Percentiles rank a stretch among this genome's conserved stretches.
These are phyloP conservation scores for Dillenia turbinata DNA, from an alignment of 164 flowering plant species.

Conservation along the genomic window DNA sequence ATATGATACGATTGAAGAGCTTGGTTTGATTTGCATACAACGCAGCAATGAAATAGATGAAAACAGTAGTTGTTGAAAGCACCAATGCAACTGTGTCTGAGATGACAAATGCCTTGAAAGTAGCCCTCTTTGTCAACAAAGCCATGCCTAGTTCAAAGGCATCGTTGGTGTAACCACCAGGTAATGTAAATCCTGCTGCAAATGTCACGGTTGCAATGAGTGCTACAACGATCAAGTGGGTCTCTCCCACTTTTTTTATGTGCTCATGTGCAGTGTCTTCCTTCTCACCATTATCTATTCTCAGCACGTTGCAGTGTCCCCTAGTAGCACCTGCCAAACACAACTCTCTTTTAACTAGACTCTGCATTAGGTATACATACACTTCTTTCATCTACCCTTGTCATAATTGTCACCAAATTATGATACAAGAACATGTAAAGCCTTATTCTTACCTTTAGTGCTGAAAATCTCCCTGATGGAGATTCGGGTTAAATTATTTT, in stretches of 20 bases:
- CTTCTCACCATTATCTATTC: too few relatives aligned
- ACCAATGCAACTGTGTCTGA: slow-evolving; percentile 4
- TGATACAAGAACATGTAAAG: too few relatives aligned
- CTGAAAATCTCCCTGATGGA: too few relatives aligned
- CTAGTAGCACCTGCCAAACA: too few relatives aligned
- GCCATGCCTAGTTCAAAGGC: slow-evolving; percentile 5
- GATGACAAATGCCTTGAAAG: slow-evolving; percentile 3
- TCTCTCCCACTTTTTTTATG: too few relatives aligned
- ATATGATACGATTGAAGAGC: too few relatives aligned
- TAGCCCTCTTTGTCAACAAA: neutral
- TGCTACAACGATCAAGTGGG: neutral
- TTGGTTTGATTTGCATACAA: neutral
- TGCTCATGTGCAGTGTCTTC: neutral
- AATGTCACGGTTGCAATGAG: slow-evolving; percentile 4
- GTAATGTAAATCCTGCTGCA: slow-evolving; percentile 10
- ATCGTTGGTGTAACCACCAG: slow-evolving; percentile 3
- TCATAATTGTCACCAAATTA: too few relatives aligned
- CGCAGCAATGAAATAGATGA: neutral
- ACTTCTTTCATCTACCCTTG: too few relatives aligned
- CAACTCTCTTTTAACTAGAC: too few relatives aligned
- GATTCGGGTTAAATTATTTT: too few relatives aligned
- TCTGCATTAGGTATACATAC: too few relatives aligned
- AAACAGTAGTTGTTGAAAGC: neutral
- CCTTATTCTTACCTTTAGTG: too few relatives aligned
- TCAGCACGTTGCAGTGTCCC: neutral